Evolutionary conservation across 768 basidiomycete species (phyloP), one percentile per base, ranked within the genome.

Genomic region (Suillus tomentosus): DNA sequence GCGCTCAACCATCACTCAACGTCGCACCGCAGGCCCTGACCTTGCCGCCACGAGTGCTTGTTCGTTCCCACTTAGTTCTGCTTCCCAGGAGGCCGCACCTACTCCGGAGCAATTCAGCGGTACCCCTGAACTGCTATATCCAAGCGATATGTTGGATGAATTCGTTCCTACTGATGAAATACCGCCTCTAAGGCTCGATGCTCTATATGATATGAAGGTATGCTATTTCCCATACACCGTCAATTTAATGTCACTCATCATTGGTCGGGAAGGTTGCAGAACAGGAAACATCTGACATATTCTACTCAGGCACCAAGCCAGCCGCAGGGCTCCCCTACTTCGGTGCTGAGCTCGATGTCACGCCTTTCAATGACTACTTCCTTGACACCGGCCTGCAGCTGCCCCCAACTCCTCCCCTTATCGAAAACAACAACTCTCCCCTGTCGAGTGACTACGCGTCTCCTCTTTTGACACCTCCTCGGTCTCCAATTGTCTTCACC

Each of bases 101-200:
- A 62, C 65, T 0, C 56, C 64, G 3, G 54, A 36, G 40, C 47
- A 42, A 14, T 51, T 42, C 39, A 43, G n/a, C 17, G 53, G 31
- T n/a, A 70, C 74, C 37, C 68, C 75, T n/a, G 71, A 70, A 45
- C 39, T 69, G 9, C 43, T 64, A 59, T 66, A 67, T 60, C 68
- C 68, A 2, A 34, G 27, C 6, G 59, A 58, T 7, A 24, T 24
- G 17, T 19, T 60, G 17, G 65, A 66, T 10, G 70, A 58, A 7
- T 81, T 80, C 43, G 72, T 80, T 13, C 58, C 74, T 9, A 81
- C 74, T 17, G 65, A 70, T 6, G 74, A 78, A 2, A 81, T 81
- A 51, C 79, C 79, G 7, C 59, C 68, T 60, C 69, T 80, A 43
- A 70, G 73, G 47, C 73, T 80, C 17, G 72, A 76, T 62, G 37